Percentiles rank a stretch among this genome's conserved stretches.
These are phyloP conservation scores for Phytopythium sindhum DNA, from an alignment of 352 stramenopile genomes.

Conservation along the genomic window DNA sequence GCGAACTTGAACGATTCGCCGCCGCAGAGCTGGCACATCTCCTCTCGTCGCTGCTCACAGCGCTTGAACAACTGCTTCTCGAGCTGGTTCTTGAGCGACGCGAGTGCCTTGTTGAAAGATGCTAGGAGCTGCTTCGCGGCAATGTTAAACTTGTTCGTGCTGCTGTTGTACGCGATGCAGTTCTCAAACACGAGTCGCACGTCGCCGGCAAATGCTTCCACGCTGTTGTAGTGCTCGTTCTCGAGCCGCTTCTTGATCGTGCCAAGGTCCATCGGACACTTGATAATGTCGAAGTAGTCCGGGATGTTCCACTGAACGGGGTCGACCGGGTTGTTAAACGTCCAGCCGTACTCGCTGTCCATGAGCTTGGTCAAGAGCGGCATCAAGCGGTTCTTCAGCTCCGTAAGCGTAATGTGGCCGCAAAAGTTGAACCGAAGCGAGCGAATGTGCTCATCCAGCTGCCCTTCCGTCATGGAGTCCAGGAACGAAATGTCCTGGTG, in stretches of 20 bases:
- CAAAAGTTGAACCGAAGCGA: conserved; percentile 89
- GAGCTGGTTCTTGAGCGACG: conserved; percentile 65
- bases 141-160: conserved; percentile 88
- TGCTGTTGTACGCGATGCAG: conserved; percentile 89
- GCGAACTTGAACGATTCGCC: conserved; percentile 90
- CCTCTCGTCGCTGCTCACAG: conserved; percentile 75
- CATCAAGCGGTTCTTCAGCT: conserved; percentile 83
- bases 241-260: conserved; percentile 97
- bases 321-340: conserved; percentile 95
- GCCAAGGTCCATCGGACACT: conserved; percentile 98
- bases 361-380: conserved; percentile 84
- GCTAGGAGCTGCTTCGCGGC: conserved; percentile 77
- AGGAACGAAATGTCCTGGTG: conserved; percentile 88
- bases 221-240: conserved; percentile 92
- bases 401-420: conserved; percentile 74
- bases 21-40: conserved; percentile 88
- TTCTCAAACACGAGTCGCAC: conserved; percentile 90
- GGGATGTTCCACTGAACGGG: conserved; percentile 92
- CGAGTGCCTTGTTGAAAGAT: conserved; percentile 70
- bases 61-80: conserved; percentile 86
- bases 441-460: conserved; percentile 87
- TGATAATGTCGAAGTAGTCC: conserved; percentile 92
- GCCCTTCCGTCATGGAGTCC: conserved; percentile 82
- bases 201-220: conserved; percentile 83
- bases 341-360: conserved; percentile 87